Evolutionary conservation across 805 yeast genomes (phyloP).

Genomic region (Middelhovenomyces tepae): DNA sequence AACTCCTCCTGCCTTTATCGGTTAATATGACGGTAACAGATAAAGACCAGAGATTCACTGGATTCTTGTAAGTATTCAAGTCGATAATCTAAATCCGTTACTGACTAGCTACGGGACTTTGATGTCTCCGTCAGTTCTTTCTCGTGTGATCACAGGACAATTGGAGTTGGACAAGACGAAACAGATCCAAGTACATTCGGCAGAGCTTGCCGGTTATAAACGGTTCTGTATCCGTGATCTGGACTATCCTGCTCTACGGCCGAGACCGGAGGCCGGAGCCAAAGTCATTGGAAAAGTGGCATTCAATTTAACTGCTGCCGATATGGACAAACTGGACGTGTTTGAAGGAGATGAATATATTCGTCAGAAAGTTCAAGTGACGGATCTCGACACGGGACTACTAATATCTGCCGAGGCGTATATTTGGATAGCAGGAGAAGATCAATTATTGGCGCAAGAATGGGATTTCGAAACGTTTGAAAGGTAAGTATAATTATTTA

Average conservation of each 20-base stretch:
- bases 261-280: neutral
- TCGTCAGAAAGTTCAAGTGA: constrained; percentile 12
- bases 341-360: constrained; percentile 23
- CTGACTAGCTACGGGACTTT: constrained; percentile 18
- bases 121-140: constrained; percentile 17
- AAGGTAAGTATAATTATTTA: constrained; percentile 3
- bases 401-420: constrained; percentile 13
- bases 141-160: constrained; percentile 13
- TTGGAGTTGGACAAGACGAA: constrained; percentile 4
- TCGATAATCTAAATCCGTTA: neutral
- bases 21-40: neutral
- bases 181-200: constrained; percentile 11
- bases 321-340: constrained; percentile 16
- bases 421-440: constrained; percentile 15
- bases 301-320: constrained; percentile 11
- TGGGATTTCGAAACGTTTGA: constrained; percentile 20
- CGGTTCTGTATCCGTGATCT: constrained; percentile 15
- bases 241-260: constrained; percentile 19
- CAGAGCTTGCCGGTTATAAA: constrained; percentile 12
- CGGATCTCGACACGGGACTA: constrained; percentile 6
- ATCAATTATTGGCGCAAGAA: constrained; percentile 10
- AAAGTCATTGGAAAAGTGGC: constrained; percentile 17
- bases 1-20: too few species aligned
- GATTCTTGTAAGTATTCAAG: too few species aligned
- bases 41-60: too few species aligned